Evolutionary conservation across 2,329 filamentous ascomycete species (phyloP).

Genomic region (Teratosphaeria pseudoeucalypti): DNA sequence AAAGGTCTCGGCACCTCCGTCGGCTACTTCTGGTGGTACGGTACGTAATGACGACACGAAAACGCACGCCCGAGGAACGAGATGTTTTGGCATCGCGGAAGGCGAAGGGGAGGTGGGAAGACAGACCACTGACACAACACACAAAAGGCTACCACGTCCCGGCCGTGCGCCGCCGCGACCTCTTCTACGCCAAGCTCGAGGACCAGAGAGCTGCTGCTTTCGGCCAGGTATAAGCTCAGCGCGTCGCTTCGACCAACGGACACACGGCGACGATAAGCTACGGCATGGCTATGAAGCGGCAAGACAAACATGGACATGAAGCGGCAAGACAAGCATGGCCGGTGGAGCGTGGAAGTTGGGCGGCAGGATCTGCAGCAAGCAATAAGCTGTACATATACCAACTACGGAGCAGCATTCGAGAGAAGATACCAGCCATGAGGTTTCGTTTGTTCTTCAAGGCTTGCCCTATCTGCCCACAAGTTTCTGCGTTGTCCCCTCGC

Average conservation of each 20-base stretch:
- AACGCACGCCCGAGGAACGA: background rate
- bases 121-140: conserved; percentile 5
- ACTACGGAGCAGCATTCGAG: background rate
- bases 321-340: background rate
- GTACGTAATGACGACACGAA: conserved; percentile 29
- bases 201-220: conserved; percentile 45
- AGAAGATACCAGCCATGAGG: background rate
- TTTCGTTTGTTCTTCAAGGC: background rate
- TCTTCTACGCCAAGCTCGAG: conserved; percentile 55
- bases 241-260: background rate
- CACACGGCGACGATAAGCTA: background rate
- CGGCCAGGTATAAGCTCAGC: conserved; percentile 23
- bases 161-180: conserved; percentile 51
- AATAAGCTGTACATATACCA: conserved; percentile 8
- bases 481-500: background rate
- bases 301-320: background rate
- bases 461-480: background rate
- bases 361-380: background rate
- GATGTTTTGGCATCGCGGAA: background rate
- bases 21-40: conserved; percentile 61
- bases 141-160: conserved; percentile 52
- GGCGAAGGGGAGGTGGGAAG: background rate
- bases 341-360: background rate
- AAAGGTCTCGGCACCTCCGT: conserved; percentile 51
- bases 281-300: background rate